Conservation (phyloP, 2,329 filamentous ascomycete genomes). For the Botrytis fabae region DNA sequence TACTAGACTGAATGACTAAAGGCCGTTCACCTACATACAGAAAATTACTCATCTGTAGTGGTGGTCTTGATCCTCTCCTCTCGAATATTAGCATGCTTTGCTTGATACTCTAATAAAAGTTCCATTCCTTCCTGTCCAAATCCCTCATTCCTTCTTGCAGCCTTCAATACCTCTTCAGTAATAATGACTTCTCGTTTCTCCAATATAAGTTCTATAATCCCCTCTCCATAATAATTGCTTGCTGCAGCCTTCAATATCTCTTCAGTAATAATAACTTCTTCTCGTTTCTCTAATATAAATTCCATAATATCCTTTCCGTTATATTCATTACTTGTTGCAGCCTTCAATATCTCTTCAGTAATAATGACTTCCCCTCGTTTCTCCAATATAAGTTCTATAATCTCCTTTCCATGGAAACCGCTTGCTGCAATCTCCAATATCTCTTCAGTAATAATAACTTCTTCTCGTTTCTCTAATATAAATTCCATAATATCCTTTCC, state of each 20-base stretch:
- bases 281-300: too few relatives aligned
- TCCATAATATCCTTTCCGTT: too few relatives aligned
- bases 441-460: background rate
- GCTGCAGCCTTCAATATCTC: too few relatives aligned
- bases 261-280: too few relatives aligned
- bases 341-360: background rate
- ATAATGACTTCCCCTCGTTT: background rate
- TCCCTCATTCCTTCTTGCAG: too few relatives aligned
- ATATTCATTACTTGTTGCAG: fast-evolving
- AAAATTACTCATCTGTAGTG: too few relatives aligned
- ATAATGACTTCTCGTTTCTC: background rate
- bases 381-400: too few relatives aligned
- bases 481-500: background rate
- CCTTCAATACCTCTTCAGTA: background rate
- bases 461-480: too few relatives aligned
- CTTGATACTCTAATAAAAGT: background rate
- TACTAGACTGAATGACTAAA: too few relatives aligned
- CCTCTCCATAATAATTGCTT: too few relatives aligned
- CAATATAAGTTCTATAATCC: too few relatives aligned
- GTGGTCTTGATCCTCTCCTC: background rate
- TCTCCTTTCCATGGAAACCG: background rate
- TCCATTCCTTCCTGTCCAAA: background rate
- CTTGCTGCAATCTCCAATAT: fast-evolving
- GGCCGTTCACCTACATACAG: background rate
- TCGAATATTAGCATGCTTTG: background rate